These are phyloP conservation scores for Rhododendron vialii DNA, from an alignment of 148 eudicot species.

Conservation along the genomic window DNA sequence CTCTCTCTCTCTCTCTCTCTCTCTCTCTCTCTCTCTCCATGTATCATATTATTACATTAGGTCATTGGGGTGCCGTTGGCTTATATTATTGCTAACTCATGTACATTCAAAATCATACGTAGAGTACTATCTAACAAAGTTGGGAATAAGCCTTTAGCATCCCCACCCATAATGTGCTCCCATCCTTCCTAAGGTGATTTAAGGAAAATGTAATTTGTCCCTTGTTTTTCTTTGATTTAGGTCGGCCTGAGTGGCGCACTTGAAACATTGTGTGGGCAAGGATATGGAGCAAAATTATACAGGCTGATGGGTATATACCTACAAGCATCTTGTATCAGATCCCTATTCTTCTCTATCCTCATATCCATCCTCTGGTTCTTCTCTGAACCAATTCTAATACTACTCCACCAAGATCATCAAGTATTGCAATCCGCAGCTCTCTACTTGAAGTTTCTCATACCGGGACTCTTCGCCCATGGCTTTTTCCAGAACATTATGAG, in stretches of 20 bases:
- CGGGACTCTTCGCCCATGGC: background rate
- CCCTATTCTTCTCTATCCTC: slow-evolving; percentile 43
- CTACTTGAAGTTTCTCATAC: slow-evolving; percentile 15
- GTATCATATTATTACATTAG: too few species aligned
- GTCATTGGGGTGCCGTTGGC: too few species aligned
- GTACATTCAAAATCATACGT: too few species aligned
- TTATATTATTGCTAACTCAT: too few species aligned
- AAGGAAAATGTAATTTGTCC: too few species aligned
- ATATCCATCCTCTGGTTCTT: slow-evolving; percentile 73
- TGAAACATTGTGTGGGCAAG: slow-evolving; percentile 92
- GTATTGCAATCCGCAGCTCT: slow-evolving; percentile 48
- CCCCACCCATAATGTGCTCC: too few species aligned
- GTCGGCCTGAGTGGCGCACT: slow-evolving; percentile 76
- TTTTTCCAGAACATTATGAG: slow-evolving; percentile 43
- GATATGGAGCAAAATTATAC: slow-evolving; percentile 65
- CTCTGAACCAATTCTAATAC: slow-evolving; percentile 46
- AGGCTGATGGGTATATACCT: slow-evolving; percentile 65
- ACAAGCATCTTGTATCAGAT: slow-evolving; percentile 70
- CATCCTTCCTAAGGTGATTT: too few species aligned
- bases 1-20: background rate
- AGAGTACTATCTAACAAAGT: too few species aligned
- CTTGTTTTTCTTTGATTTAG: slow-evolving; percentile 36
- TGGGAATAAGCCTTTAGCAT: too few species aligned
- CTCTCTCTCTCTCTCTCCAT: background rate
- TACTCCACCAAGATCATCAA: slow-evolving; percentile 58